Percentiles rank a stretch among this genome's conserved stretches.
These are phyloP conservation scores for Leishmania gerbilli DNA, from an alignment of 208 protist genomes.

Conservation along the genomic window DNA sequence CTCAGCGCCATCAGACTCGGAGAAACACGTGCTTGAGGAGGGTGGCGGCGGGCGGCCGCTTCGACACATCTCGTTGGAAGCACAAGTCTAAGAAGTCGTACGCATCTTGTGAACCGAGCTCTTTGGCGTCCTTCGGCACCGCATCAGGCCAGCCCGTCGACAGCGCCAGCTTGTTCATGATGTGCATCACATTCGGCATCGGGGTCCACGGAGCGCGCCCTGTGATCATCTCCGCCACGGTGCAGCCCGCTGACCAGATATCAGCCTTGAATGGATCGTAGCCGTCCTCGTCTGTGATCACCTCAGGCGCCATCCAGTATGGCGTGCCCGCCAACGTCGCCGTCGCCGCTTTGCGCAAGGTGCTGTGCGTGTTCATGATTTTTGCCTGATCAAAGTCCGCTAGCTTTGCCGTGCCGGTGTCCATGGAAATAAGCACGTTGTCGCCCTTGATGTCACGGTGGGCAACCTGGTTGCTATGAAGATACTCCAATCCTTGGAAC, in stretches of 20 bases:
- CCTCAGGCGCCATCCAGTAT: constrained; percentile 92
- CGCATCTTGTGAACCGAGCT: constrained; percentile 77
- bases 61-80: constrained; percentile 80
- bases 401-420: constrained; percentile 95
- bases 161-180: constrained; percentile 90
- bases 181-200: constrained; percentile 90
- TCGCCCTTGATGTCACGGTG: constrained; percentile 93
- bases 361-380: constrained; percentile 89
- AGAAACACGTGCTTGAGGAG: constrained; percentile 87
- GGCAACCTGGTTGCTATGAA: constrained; percentile 89
- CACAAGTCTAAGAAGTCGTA: constrained; percentile 90
- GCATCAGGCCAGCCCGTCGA: constrained; percentile 91
- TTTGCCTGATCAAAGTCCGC: constrained; percentile 98
- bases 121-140: constrained; percentile 72
- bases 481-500: constrained; percentile 85
- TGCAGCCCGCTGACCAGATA: constrained; percentile 92
- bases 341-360: constrained; percentile 83
- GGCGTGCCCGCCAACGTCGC: constrained; percentile 88
- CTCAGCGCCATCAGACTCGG: constrained; percentile 22
- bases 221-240: constrained; percentile 91
- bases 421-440: constrained; percentile 93
- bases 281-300: constrained; percentile 90
- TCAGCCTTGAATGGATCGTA: constrained; percentile 93
- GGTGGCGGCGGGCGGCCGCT: constrained; percentile 62
- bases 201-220: constrained; percentile 83